phyloP scores from a whole-genome alignment of 352 stramenopile species.

The Pythium rhizo-oryzae region DNA sequence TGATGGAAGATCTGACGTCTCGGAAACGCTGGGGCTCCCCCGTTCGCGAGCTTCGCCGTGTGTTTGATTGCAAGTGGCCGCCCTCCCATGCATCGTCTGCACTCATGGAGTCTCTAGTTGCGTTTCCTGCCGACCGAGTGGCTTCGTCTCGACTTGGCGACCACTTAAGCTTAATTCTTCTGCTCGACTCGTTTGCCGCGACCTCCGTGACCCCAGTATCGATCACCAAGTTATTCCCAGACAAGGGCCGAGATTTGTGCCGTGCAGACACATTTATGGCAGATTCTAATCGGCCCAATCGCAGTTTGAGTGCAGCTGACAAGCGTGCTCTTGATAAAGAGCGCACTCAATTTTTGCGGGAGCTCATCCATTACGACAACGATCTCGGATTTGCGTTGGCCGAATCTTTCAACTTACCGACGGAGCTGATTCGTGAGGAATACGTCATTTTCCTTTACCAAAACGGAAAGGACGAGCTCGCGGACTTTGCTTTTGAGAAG shows the following conservation, averaged over 20 bases:
- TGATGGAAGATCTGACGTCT: conserved; percentile 49
- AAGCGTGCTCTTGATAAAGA: conserved; percentile 41
- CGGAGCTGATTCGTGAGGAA: conserved; percentile 78
- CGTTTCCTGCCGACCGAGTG: conserved; percentile 45
- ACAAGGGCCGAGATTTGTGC: conserved; percentile 55
- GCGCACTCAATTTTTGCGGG: conserved; percentile 67
- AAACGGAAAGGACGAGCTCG: conserved; percentile 63
- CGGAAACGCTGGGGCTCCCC: conserved; percentile 48
- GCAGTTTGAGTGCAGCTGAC: conserved; percentile 18
- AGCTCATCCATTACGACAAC: conserved; percentile 73
- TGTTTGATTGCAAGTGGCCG: conserved; percentile 61
- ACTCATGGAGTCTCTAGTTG: conserved; percentile 49
- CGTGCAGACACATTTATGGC: conserved; percentile 58
- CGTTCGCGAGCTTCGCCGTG: conserved; percentile 47
- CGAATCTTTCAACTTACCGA: conserved; percentile 71
- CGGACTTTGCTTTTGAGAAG: conserved; percentile 74
- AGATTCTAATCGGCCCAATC: background rate
- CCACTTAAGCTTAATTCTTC: conserved; percentile 75
- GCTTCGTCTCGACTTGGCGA: conserved; percentile 47
- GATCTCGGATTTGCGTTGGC: conserved; percentile 62
- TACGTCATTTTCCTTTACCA: conserved; percentile 85
- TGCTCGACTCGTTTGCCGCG: conserved; percentile 81
- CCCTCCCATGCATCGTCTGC: conserved; percentile 48
- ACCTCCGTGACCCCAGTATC: conserved; percentile 72
- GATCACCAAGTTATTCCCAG: conserved; percentile 62